Conservation (phyloP, 768 basidiomycete species). For the Lactarius tabidus region DNA sequence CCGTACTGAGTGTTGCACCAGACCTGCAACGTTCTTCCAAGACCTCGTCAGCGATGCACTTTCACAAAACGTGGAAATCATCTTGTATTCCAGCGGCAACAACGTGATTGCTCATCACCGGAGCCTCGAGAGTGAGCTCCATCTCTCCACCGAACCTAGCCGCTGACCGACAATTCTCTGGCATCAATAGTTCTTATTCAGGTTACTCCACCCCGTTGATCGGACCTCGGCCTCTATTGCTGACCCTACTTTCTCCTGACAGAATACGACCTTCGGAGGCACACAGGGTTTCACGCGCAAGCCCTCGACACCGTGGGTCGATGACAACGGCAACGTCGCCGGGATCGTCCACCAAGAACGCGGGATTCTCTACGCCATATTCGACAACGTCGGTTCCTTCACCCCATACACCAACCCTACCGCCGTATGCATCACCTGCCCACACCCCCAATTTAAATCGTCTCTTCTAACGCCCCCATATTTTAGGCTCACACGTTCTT, state of each 20-base stretch:
- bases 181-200: slow-evolving; percentile 16
- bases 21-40: slow-evolving; percentile 19
- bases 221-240: not conserved
- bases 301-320: slow-evolving; percentile 65
- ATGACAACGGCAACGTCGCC: slow-evolving; percentile 53
- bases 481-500: slow-evolving; percentile 55
- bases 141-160: not conserved
- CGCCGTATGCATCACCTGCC: slow-evolving; percentile 45
- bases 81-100: slow-evolving; percentile 18
- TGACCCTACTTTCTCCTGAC: not conserved
- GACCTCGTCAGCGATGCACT: slow-evolving; percentile 11
- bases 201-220: not conserved
- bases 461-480: not conserved
- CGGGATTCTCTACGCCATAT: slow-evolving; percentile 46
- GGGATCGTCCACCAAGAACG: slow-evolving; percentile 76
- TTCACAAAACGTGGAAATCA: slow-evolving; percentile 10
- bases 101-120: slow-evolving; percentile 22
- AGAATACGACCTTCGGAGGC: slow-evolving; percentile 80
- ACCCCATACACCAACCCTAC: slow-evolving; percentile 37
- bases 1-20: not conserved
- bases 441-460: slow-evolving; percentile 21
- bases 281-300: slow-evolving; percentile 67
- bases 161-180: not conserved
- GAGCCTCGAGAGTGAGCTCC: slow-evolving; percentile 12
- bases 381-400: slow-evolving; percentile 39